Evolutionary conservation across 805 yeast genomes (phyloP).

Genomic region (Lachancea meyersii): DNA sequence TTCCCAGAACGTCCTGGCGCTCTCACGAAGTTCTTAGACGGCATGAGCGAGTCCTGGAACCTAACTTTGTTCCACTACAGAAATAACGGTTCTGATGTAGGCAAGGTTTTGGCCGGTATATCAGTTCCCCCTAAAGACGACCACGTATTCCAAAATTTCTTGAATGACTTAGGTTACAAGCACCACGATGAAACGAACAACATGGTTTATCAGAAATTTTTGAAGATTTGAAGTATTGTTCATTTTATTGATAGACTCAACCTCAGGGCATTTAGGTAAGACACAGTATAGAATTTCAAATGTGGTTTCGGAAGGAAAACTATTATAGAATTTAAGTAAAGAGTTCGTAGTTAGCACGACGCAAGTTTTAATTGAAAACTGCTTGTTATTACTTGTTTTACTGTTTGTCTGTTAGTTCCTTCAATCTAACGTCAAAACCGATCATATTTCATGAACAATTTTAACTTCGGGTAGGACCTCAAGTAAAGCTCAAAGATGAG

Average conservation of each 20-base stretch:
- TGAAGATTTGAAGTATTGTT: constrained; percentile 35
- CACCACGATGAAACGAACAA: constrained; percentile 80
- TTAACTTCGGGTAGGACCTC: too few species aligned
- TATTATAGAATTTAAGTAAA: too few species aligned
- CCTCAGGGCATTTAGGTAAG: neutral
- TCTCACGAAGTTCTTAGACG: constrained; percentile 66
- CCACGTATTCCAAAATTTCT: constrained; percentile 58
- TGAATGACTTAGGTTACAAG: constrained; percentile 67
- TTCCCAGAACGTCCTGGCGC: constrained; percentile 99
- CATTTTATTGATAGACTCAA: neutral
- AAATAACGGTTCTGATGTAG: constrained; percentile 93
- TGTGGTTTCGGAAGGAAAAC: too few species aligned
- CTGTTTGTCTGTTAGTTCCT: too few species aligned
- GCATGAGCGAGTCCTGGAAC: constrained; percentile 78
- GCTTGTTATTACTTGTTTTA: neutral
- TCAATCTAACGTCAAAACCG: neutral
- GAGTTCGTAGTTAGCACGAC: too few species aligned
- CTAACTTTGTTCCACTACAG: constrained; percentile 93
- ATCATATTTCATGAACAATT: too few species aligned
- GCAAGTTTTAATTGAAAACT: too few species aligned
- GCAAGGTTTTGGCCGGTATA: constrained; percentile 86
- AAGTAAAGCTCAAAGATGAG: neutral
- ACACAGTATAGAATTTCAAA: too few species aligned
- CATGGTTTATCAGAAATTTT: constrained; percentile 74
- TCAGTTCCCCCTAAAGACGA: constrained; percentile 70